A percentile compares a stretch with the other conserved stretches of the same genome.
phyloP scores from a whole-genome alignment of 192 early-diverging fungal species.

The Coemansia sp. region DNA sequence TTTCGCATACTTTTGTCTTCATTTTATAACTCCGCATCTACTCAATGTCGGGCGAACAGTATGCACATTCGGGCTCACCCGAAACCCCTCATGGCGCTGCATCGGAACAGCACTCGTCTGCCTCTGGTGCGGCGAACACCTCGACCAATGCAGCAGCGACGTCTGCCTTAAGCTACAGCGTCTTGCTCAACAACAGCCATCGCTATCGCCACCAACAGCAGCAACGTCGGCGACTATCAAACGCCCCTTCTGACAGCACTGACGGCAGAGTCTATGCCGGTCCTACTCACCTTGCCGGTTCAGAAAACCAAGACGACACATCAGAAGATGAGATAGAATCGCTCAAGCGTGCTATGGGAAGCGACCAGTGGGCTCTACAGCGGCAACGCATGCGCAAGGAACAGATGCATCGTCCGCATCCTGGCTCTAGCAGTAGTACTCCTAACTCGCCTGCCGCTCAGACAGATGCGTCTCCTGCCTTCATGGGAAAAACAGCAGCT shows the following conservation, averaged over 20 bases:
- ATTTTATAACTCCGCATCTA: constrained; percentile 13
- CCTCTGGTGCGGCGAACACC: constrained; percentile 8
- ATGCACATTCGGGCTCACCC: constrained; percentile 28
- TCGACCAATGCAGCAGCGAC: constrained; percentile 23
- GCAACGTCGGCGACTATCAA: constrained; percentile 41
- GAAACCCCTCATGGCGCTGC: constrained; percentile 24
- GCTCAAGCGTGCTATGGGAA: constrained; percentile 49
- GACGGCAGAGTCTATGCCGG: constrained; percentile 28
- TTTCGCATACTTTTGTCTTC: constrained; percentile 5
- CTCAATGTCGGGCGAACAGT: constrained; percentile 36
- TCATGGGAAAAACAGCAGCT: constrained; percentile 15
- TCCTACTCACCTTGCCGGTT: constrained; percentile 14
- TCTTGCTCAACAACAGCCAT: constrained; percentile 32
- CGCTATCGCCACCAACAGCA: constrained; percentile 15
- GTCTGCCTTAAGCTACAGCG: constrained; percentile 26
- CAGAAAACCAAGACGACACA: constrained; percentile 24
- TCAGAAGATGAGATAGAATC: constrained; percentile 56
- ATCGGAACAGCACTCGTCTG: constrained; percentile 23
- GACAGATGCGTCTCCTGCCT: not conserved
- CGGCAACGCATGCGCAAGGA: constrained; percentile 49
- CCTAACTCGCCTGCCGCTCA: constrained; percentile 26
- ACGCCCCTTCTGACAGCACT: constrained; percentile 37
- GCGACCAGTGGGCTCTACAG: constrained; percentile 46
- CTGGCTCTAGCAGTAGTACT: constrained; percentile 12
- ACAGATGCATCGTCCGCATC: constrained; percentile 17